phyloP scores from a whole-genome alignment of 2,329 filamentous ascomycete genomes.

The Ascochyta koolunga region DNA sequence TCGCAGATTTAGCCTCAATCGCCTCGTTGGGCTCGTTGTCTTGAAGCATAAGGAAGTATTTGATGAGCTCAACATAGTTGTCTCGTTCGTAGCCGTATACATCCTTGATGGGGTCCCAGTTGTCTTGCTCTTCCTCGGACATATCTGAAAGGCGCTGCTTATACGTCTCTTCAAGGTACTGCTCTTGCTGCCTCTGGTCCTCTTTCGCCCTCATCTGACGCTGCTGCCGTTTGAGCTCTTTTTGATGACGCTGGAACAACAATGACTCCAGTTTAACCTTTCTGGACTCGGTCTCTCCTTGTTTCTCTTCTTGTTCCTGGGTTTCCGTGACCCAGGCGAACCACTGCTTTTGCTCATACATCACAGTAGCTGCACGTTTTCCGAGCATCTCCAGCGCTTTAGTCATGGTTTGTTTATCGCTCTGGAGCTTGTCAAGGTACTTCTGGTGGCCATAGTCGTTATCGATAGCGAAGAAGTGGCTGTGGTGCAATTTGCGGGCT shows the following conservation, averaged over 20 bases:
- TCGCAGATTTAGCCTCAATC: not conserved
- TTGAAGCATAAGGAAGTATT: slow-evolving; percentile 54
- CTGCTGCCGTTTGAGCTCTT: slow-evolving; percentile 51
- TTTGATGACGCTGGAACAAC: slow-evolving; percentile 56
- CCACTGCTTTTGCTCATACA: slow-evolving; percentile 57
- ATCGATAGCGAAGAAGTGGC: slow-evolving; percentile 51
- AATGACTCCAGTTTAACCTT: slow-evolving; percentile 57
- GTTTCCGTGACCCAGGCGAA: slow-evolving; percentile 55
- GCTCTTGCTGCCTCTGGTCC: slow-evolving; percentile 52
- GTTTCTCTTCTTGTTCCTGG: slow-evolving; percentile 54
- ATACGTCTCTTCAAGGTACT: slow-evolving; percentile 53
- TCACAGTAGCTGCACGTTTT: slow-evolving; percentile 51
- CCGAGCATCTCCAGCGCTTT: slow-evolving; percentile 54
- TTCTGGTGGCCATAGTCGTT: slow-evolving; percentile 54
- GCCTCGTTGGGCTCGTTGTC: slow-evolving; percentile 15
- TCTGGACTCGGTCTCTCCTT: slow-evolving; percentile 56
- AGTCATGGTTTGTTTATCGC: slow-evolving; percentile 46
- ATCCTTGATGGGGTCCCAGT: slow-evolving; percentile 59
- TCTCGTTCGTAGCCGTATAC: slow-evolving; percentile 53
- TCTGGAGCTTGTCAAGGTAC: slow-evolving; percentile 48
- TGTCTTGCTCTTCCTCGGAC: slow-evolving; percentile 44
- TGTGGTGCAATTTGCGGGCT: slow-evolving; percentile 52
- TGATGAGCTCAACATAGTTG: slow-evolving; percentile 54
- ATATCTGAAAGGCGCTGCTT: slow-evolving; percentile 50
- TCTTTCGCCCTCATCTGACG: slow-evolving; percentile 50